Evolutionary conservation across 2,329 filamentous ascomycete genomes (phyloP).

Genomic region (Pseudopithomyces maydicus): DNA sequence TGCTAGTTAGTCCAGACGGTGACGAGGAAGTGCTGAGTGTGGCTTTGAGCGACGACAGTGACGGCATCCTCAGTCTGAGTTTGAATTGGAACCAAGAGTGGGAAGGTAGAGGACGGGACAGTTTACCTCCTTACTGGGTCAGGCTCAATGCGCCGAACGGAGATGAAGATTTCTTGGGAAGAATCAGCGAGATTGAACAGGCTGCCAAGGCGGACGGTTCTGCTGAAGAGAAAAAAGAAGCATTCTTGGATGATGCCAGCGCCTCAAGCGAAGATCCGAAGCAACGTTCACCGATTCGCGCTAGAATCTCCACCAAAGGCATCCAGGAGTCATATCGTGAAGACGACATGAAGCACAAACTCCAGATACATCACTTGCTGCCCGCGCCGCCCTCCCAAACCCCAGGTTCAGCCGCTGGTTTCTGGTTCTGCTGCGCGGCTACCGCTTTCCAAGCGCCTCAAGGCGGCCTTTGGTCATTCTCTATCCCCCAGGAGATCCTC

Average conservation of each 20-base stretch:
- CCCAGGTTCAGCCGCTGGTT: constrained; percentile 41
- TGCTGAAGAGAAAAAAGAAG: constrained; percentile 18
- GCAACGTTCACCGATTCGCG: constrained; percentile 12
- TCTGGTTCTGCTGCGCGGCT: constrained; percentile 63
- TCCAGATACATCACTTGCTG: constrained; percentile 22
- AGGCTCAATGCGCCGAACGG: constrained; percentile 15
- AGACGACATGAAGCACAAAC: constrained; percentile 12
- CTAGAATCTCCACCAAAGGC: constrained; percentile 26
- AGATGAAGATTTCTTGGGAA: constrained; percentile 15
- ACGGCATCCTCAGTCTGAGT: constrained; percentile 30
- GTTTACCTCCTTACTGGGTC: constrained; percentile 35
- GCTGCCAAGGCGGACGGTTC: constrained; percentile 7
- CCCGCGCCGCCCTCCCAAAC: constrained; percentile 5
- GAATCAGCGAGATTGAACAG: constrained; percentile 15
- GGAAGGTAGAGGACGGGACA: constrained; percentile 23
- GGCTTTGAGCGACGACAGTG: constrained; percentile 31
- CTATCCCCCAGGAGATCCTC: constrained; percentile 60
- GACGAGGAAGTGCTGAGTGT: constrained; percentile 30
- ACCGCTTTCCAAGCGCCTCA: constrained; percentile 60
- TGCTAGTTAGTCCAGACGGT: constrained; percentile 22
- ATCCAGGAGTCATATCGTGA: constrained; percentile 28
- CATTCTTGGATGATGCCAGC: constrained; percentile 28
- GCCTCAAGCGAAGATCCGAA: constrained; percentile 13
- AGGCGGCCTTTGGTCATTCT: constrained; percentile 66
- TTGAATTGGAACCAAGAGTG: constrained; percentile 28